Evolutionary conservation across 108 stramenopile species (phyloP).

Genomic region (Pseudonitzschia multiseries): DNA sequence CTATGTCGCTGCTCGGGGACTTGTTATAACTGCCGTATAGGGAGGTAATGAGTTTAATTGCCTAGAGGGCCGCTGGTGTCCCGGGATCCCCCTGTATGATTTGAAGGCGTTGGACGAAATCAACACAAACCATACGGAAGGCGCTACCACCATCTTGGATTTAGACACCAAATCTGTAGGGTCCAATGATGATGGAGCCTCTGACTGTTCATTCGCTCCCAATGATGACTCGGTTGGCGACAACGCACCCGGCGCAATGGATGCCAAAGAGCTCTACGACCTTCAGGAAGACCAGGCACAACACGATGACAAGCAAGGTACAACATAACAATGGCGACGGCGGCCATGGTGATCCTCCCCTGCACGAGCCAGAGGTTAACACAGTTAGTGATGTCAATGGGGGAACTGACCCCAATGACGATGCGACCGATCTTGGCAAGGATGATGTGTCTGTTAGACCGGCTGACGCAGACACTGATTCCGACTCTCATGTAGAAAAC

Average conservation of each 20-base stretch:
- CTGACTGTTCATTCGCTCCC: neutral
- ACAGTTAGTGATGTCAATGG: too few species aligned
- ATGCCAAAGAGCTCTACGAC: neutral
- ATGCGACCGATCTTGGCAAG: too few species aligned
- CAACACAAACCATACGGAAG: neutral
- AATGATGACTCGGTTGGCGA: neutral
- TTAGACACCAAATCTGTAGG: neutral
- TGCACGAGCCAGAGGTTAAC: too few species aligned
- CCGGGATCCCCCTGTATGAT: neutral
- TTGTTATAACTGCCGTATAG: neutral
- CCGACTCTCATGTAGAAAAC: too few species aligned
- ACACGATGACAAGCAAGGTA: neutral
- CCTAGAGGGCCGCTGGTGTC: neutral
- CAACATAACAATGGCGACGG: neutral
- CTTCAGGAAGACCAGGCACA: too few species aligned
- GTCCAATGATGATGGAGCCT: neutral
- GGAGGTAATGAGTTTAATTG: constrained; percentile 4
- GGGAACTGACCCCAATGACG: too few species aligned
- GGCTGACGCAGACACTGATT: too few species aligned
- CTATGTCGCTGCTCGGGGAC: neutral
- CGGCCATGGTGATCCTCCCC: too few species aligned
- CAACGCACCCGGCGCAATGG: neutral
- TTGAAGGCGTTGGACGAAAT: neutral
- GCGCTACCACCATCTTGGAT: neutral
- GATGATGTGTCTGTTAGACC: too few species aligned